Evolutionary conservation across 2,329 filamentous ascomycete species (phyloP).

Genomic region (Fonsecaea erecta): DNA sequence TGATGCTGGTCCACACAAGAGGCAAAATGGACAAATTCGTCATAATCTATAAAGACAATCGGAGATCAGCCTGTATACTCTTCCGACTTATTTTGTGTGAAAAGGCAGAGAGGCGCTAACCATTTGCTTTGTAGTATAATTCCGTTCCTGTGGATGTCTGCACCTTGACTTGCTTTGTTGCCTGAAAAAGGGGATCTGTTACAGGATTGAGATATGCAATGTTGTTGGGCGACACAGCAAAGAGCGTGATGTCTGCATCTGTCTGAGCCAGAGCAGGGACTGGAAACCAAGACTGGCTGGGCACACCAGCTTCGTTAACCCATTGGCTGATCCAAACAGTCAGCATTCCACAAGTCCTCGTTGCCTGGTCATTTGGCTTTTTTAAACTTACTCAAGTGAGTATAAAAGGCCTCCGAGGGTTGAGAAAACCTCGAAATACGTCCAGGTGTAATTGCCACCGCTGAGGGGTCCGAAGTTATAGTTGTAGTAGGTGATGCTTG

Average conservation of each 20-base stretch:
- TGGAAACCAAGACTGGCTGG: not conserved
- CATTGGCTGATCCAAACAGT: not conserved
- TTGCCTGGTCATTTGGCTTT: not conserved
- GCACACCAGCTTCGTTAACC: not conserved
- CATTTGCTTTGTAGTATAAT: not conserved
- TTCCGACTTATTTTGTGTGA: not conserved
- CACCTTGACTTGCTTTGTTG: not conserved
- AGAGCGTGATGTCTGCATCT: not conserved
- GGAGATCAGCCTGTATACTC: not conserved
- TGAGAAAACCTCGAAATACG: not conserved
- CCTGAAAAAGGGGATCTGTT: not conserved
- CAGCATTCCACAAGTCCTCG: not conserved
- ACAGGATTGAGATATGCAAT: not conserved
- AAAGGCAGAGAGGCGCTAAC: not conserved
- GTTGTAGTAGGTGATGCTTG: conserved; percentile 15
- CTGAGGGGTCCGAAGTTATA: conserved; percentile 8
- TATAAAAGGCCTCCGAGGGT: not conserved
- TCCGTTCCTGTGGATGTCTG: not conserved
- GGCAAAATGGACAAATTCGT: conserved; percentile 37
- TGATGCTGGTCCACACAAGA: conserved; percentile 45
- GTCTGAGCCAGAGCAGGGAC: not conserved
- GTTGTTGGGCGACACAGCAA: not conserved
- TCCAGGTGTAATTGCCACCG: not conserved
- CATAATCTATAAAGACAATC: conserved; percentile 6
- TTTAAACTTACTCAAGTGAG: not conserved